Conservation (phyloP, 2,329 filamentous ascomycete species). For the Cladophialophora yegresii region DNA sequence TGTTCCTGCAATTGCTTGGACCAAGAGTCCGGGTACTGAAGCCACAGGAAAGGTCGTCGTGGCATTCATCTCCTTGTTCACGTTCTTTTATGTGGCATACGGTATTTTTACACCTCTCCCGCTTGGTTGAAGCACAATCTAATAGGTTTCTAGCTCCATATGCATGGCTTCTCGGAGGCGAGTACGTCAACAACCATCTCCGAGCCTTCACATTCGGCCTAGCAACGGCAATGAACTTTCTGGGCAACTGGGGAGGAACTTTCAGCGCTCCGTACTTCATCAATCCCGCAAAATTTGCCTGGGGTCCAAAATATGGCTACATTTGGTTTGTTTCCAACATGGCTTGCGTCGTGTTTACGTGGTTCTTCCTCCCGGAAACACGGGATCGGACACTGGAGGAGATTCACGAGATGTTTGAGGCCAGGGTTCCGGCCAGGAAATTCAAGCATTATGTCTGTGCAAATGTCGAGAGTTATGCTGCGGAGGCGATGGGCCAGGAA, state of each 20-base stretch:
- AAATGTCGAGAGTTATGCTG: slow-evolving; percentile 32
- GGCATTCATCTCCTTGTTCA: slow-evolving; percentile 27
- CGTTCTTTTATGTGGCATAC: slow-evolving; percentile 29
- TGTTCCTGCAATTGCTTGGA: slow-evolving; percentile 26
- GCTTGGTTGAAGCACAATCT: neutral
- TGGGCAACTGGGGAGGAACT: slow-evolving; percentile 46
- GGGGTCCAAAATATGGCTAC: slow-evolving; percentile 42
- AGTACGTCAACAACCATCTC: slow-evolving; percentile 46
- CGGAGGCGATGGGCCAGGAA: slow-evolving; percentile 24
- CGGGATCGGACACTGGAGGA: slow-evolving; percentile 49
- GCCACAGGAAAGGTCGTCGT: slow-evolving; percentile 23
- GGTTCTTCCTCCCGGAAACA: slow-evolving; percentile 52
- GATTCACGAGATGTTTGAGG: slow-evolving; percentile 41
- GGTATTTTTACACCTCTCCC: slow-evolving; percentile 8
- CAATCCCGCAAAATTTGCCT: slow-evolving; percentile 46
- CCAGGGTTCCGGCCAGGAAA: slow-evolving; percentile 43
- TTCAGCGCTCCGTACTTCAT: slow-evolving; percentile 50
- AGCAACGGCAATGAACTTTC: slow-evolving; percentile 46
- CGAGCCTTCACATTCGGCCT: slow-evolving; percentile 47
- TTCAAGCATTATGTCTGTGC: slow-evolving; percentile 44
- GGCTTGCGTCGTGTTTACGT: slow-evolving; percentile 41
- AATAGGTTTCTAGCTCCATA: slow-evolving; percentile 19
- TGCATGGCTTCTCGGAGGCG: slow-evolving; percentile 47
- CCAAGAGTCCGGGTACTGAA: slow-evolving; percentile 15
- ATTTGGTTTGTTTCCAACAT: slow-evolving; percentile 48